Percentiles rank a stretch among this genome's conserved stretches.
Evolutionary conservation across 495 filamentous ascomycete genomes (phyloP).

Genomic region (Penicillium antarcticum): DNA sequence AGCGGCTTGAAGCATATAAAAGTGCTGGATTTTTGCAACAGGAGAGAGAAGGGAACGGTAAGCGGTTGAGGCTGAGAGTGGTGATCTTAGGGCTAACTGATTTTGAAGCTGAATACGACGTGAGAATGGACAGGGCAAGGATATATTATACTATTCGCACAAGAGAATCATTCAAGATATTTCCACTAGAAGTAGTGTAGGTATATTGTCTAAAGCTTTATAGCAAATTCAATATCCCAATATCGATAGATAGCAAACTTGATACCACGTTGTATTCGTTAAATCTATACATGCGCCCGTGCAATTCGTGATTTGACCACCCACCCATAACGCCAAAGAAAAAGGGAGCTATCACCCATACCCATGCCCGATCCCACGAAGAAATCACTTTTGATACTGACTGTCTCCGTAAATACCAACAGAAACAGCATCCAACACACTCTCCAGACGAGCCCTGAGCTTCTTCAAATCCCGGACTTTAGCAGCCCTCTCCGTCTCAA

Average conservation of each 20-base stretch:
- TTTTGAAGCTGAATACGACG: too few relatives aligned
- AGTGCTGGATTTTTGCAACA: too few relatives aligned
- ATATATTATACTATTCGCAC: too few relatives aligned
- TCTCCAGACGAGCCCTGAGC: constrained; percentile 65
- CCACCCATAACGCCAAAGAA: not conserved
- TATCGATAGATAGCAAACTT: not conserved
- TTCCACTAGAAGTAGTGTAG: too few relatives aligned
- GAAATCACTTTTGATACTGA: constrained; percentile 3
- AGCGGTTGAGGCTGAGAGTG: too few relatives aligned
- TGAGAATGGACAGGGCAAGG: too few relatives aligned
- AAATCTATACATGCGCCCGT: not conserved
- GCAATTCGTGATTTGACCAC: not conserved
- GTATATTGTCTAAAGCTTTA: too few relatives aligned
- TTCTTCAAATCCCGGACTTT: constrained; percentile 70
- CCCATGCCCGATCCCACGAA: not conserved
- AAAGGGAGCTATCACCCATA: not conserved
- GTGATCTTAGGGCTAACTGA: too few relatives aligned
- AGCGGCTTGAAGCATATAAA: too few relatives aligned
- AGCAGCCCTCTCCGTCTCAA: constrained; percentile 66
- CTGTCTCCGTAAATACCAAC: constrained; percentile 36
- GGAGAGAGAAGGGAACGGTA: too few relatives aligned
- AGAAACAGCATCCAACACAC: constrained; percentile 45
- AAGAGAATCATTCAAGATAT: too few relatives aligned
- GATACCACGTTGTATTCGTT: not conserved
- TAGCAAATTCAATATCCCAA: not conserved